Evolutionary conservation across 768 basidiomycete species (phyloP).

Genomic region (Russula lepida): DNA sequence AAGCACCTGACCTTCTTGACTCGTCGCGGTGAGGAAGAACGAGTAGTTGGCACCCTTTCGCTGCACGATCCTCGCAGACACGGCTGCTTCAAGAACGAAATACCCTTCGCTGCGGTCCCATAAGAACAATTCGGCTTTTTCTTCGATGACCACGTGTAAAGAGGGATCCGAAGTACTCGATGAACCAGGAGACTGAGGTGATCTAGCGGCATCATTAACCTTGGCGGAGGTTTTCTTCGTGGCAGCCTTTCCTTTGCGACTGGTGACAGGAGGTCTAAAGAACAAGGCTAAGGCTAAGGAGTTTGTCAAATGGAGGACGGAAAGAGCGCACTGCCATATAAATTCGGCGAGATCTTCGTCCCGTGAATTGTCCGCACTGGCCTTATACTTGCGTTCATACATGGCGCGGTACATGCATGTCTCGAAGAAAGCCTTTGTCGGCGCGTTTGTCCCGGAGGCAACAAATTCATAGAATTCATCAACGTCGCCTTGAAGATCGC

Average conservation of each 20-base stretch:
- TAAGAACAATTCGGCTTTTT: slow-evolving; percentile 49
- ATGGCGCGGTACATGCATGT: slow-evolving; percentile 92
- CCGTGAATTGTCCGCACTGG: slow-evolving; percentile 54
- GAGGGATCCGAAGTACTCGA: slow-evolving; percentile 15
- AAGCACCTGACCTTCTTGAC: slow-evolving; percentile 41
- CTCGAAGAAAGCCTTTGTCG: slow-evolving; percentile 85
- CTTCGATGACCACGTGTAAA: slow-evolving; percentile 28
- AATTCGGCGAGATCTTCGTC: slow-evolving; percentile 73
- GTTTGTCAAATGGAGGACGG: background rate
- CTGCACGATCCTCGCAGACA: slow-evolving; percentile 41
- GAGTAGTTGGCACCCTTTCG: slow-evolving; percentile 39
- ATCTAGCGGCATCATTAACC: background rate
- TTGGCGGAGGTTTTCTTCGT: slow-evolving; percentile 22
- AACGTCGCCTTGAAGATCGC: slow-evolving; percentile 82
- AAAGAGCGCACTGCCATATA: slow-evolving; percentile 62
- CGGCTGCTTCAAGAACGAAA: slow-evolving; percentile 44
- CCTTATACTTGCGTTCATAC: slow-evolving; percentile 87
- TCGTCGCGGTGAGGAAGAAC: slow-evolving; percentile 53
- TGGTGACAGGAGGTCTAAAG: slow-evolving; percentile 12
- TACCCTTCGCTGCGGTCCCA: slow-evolving; percentile 47
- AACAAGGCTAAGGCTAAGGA: background rate
- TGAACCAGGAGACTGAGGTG: slow-evolving; percentile 7
- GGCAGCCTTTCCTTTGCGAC: slow-evolving; percentile 20
- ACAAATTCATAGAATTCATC: slow-evolving; percentile 95
- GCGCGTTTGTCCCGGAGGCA: slow-evolving; percentile 58